Percentiles rank a stretch among this genome's conserved stretches.
Evolutionary conservation across 2,329 filamentous ascomycete genomes (phyloP).

Genomic region (Scortechinia acanthostroma): DNA sequence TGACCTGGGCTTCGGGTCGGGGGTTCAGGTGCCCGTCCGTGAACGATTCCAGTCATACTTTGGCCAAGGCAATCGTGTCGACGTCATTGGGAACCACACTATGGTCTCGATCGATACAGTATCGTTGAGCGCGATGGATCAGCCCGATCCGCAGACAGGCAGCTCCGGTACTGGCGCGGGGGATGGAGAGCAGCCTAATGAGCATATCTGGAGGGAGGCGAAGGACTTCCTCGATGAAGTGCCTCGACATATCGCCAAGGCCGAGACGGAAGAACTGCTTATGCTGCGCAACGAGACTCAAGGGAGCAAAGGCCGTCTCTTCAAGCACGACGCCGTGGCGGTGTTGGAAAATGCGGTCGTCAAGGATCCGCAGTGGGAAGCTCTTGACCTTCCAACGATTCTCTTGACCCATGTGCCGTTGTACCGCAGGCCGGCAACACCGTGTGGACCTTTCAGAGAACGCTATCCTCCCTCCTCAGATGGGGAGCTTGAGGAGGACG

Average conservation of each 20-base stretch:
- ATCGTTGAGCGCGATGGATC: slow-evolving; percentile 44
- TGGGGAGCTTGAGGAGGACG: slow-evolving; percentile 5
- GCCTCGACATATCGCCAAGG: slow-evolving; percentile 27
- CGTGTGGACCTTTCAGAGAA: slow-evolving; percentile 56
- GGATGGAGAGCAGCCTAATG: background rate
- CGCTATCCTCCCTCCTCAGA: slow-evolving; percentile 7
- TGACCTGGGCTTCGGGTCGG: slow-evolving; percentile 57
- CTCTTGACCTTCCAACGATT: slow-evolving; percentile 48
- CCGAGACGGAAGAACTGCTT: slow-evolving; percentile 31
- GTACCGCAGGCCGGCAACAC: slow-evolving; percentile 48
- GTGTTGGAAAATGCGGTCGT: slow-evolving; percentile 5
- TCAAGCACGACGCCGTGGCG: background rate
- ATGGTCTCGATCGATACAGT: slow-evolving; percentile 60
- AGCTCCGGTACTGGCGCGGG: background rate
- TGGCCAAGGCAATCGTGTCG: slow-evolving; percentile 54
- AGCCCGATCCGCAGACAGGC: background rate
- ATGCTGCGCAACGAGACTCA: slow-evolving; percentile 13
- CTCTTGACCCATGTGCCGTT: slow-evolving; percentile 60
- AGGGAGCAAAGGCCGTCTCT: slow-evolving; percentile 6
- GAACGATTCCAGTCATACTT: slow-evolving; percentile 57
- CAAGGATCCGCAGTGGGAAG: slow-evolving; percentile 7
- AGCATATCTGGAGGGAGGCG: slow-evolving; percentile 44
- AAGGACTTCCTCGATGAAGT: slow-evolving; percentile 47
- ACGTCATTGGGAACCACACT: slow-evolving; percentile 61
- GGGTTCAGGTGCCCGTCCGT: slow-evolving; percentile 50